phyloP scores from a whole-genome alignment of 345 rosid species.

The Alliaria petiolata region DNA sequence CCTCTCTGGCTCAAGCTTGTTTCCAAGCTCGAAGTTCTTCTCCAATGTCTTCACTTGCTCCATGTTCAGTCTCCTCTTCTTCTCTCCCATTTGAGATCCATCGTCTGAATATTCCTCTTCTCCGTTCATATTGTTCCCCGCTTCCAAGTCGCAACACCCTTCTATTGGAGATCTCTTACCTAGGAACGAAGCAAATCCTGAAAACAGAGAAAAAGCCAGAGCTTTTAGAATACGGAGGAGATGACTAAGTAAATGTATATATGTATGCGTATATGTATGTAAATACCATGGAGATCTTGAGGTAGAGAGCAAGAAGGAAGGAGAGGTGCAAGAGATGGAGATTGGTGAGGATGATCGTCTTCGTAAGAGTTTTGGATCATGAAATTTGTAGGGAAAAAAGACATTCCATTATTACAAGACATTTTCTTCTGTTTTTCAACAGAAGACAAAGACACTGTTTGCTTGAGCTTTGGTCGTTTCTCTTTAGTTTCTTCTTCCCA shows the following conservation, averaged over 20 bases:
- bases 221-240: conserved; percentile 1
- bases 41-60: conserved; percentile 95
- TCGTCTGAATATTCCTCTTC: conserved; percentile 91
- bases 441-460: conserved; percentile 12
- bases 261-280: background rate
- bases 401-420: conserved; percentile 89
- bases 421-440: conserved; percentile 35
- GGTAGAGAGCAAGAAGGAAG: conserved; percentile 65
- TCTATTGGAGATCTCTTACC: conserved; percentile 84
- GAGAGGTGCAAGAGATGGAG: conserved; percentile 43
- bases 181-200: conserved; percentile 78
- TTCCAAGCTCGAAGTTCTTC: conserved; percentile 91
- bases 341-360: conserved; percentile 56
- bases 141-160: conserved; percentile 45
- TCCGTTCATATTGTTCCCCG: conserved; percentile 40
- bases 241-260: background rate
- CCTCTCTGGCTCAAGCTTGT: conserved; percentile 97
- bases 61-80: conserved; percentile 89
- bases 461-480: conserved; percentile 20
- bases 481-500: conserved; percentile 23
- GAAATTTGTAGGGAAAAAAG: conserved; percentile 82
- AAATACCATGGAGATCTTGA: conserved; percentile 85
- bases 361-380: conserved; percentile 75
- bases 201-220: conserved; percentile 8
- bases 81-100: conserved; percentile 91